Evolutionary conservation across 805 yeast species (phyloP).

Genomic region (Clavispora asparagi): DNA sequence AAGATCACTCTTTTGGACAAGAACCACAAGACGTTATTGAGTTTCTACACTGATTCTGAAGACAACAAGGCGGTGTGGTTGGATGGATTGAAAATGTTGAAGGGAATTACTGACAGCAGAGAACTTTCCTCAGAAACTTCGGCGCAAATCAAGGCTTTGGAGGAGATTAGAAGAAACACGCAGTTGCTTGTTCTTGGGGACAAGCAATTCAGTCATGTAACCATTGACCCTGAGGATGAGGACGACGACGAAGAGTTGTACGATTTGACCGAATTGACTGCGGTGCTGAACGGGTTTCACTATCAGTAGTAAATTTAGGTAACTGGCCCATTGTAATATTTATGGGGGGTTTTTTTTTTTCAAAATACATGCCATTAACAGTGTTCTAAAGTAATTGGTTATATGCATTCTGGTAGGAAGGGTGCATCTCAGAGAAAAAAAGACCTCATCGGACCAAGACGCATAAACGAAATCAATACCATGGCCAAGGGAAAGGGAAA

Average conservation of each 20-base stretch:
- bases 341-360: not conserved
- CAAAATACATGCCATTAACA: not conserved
- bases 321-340: not conserved
- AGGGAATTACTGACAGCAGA: slow-evolving; percentile 26
- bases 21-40: slow-evolving; percentile 40
- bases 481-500: slow-evolving; percentile 12
- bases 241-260: slow-evolving; percentile 27
- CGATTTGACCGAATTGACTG: slow-evolving; percentile 22
- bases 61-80: slow-evolving; percentile 70
- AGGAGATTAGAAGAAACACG: slow-evolving; percentile 34
- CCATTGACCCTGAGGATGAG: slow-evolving; percentile 17
- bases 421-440: not conserved
- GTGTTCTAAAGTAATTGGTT: not conserved
- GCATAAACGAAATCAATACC: not conserved
- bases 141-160: slow-evolving; percentile 28
- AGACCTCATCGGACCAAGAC: not conserved
- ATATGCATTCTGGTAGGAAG: not conserved
- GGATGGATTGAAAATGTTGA: slow-evolving; percentile 61
- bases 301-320: slow-evolving; percentile 3
- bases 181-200: slow-evolving; percentile 36
- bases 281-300: slow-evolving; percentile 20
- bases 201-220: slow-evolving; percentile 11
- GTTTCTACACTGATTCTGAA: slow-evolving; percentile 66
- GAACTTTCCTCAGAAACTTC: slow-evolving; percentile 34
- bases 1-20: slow-evolving; percentile 47